Conservation (phyloP, 2,329 filamentous ascomycete species). For the Penicillium concentricum region DNA sequence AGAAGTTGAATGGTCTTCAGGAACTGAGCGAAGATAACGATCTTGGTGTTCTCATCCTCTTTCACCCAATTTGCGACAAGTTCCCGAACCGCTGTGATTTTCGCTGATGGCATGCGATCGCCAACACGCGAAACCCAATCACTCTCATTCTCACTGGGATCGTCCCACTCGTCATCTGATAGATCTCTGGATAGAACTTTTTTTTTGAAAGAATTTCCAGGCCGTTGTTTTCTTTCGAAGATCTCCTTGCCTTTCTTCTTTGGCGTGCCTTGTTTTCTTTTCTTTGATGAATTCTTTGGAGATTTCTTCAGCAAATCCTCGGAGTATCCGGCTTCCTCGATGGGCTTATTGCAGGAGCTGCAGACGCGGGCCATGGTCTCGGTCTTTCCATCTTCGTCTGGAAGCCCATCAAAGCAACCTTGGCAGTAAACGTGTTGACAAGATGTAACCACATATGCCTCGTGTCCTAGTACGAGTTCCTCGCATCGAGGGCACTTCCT, state of each 20-base stretch:
- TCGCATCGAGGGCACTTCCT: constrained; percentile 47
- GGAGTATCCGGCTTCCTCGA: constrained; percentile 2
- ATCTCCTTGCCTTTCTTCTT: not conserved
- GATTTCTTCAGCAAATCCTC: not conserved
- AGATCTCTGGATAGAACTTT: not conserved
- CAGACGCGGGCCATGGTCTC: constrained; percentile 28
- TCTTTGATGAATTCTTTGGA: not conserved
- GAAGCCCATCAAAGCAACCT: constrained; percentile 42
- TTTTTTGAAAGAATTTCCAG: not conserved
- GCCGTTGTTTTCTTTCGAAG: not conserved
- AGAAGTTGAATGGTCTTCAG: constrained; percentile 54
- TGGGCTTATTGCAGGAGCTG: constrained; percentile 10
- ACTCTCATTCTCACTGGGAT: constrained; percentile 19
- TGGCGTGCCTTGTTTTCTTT: not conserved
- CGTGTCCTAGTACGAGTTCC: constrained; percentile 3
- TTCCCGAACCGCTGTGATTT: not conserved
- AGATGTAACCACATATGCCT: constrained; percentile 45
- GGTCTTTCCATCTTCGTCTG: constrained; percentile 18
- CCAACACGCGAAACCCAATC: constrained; percentile 30
- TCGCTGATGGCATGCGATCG: constrained; percentile 26
- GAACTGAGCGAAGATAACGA: constrained; percentile 63
- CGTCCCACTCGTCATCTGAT: constrained; percentile 10
- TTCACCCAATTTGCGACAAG: not conserved
- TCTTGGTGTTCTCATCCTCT: constrained; percentile 52
- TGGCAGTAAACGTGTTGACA: constrained; percentile 59